Evolutionary conservation across 2,329 filamentous ascomycete genomes (phyloP), one percentile per base, ranked within the genome.

Genomic region (Botrytis tulipae): DNA sequence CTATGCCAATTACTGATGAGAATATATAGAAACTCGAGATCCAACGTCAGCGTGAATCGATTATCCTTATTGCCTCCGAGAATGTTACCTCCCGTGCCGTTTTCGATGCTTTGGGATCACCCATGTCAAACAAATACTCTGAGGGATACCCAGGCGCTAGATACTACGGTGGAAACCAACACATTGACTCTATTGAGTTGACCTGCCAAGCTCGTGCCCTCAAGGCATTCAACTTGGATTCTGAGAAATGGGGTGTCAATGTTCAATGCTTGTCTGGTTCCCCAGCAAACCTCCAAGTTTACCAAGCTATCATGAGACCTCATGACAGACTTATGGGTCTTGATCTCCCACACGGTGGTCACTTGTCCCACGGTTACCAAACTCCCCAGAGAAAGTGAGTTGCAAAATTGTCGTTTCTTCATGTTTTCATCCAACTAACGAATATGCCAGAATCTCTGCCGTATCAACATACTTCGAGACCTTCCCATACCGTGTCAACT

Each of bases 381-480:
- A 98, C 93, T 48, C 93, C 96, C 46, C 90, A 92, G 82, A 93
- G 93, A 87, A 99, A 99, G 89, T 92, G 83, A 83, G 88, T 85
- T 70, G 37, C 46, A 16, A 54, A 65, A 22, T 61, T 25, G 42
- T 70, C 37, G 29, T 40, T 65, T 37, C 57, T 61, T 59, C 3
- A 54, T 44, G 37, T 44, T 57, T 25, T 14, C 12, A 29, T 35
- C 25, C 44, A 72, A 70, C 75, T 79, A 74, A 80, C 37, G 29
- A 62, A 63, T 37, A 37, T 61, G 44, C 42, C 74, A 91, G 88
- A 87, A 99, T 99, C 84, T 98, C 95, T 72, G 94, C 94, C 75
- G 92, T 99, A 80, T 98, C 95, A 57, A 98, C 95, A 81, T 99
- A 99, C 89, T 99, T 98, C 82, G 95, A 99, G 88, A 99, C 96